Conservation (phyloP, 805 yeast species). For the Starmerella powellii region DNA sequence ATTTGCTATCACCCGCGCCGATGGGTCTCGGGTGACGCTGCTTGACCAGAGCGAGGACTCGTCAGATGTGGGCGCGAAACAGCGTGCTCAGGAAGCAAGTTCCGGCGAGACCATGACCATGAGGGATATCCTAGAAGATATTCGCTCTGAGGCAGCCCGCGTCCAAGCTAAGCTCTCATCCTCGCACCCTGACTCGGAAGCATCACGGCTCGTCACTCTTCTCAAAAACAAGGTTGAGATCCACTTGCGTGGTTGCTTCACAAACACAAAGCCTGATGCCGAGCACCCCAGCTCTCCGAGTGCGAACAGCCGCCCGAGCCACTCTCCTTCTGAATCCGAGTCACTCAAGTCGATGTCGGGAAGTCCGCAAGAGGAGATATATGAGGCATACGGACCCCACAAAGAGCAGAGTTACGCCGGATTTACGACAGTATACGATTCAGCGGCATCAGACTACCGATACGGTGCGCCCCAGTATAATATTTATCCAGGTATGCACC, state of each 20-base stretch:
- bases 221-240: background rate
- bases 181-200: background rate
- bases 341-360: too few species aligned
- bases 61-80: background rate
- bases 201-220: background rate
- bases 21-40: background rate
- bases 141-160: slow-evolving; percentile 2
- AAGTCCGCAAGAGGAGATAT: too few species aligned
- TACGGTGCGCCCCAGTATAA: too few species aligned
- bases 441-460: too few species aligned
- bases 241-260: background rate
- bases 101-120: background rate
- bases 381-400: too few species aligned
- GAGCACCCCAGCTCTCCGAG: too few species aligned
- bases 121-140: slow-evolving; percentile 1
- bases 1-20: background rate
- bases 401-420: too few species aligned
- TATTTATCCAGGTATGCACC: too few species aligned
- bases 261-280: too few species aligned
- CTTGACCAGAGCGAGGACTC: background rate
- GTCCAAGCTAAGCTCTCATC: slow-evolving; percentile 3
- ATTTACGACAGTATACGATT: too few species aligned
- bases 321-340: too few species aligned
- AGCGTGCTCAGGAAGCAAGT: background rate
- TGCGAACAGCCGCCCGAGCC: too few species aligned